Evolutionary conservation across 495 filamentous ascomycete species (phyloP), one percentile per base, ranked within the genome.

Genomic region (Penicillium roqueforti): DNA sequence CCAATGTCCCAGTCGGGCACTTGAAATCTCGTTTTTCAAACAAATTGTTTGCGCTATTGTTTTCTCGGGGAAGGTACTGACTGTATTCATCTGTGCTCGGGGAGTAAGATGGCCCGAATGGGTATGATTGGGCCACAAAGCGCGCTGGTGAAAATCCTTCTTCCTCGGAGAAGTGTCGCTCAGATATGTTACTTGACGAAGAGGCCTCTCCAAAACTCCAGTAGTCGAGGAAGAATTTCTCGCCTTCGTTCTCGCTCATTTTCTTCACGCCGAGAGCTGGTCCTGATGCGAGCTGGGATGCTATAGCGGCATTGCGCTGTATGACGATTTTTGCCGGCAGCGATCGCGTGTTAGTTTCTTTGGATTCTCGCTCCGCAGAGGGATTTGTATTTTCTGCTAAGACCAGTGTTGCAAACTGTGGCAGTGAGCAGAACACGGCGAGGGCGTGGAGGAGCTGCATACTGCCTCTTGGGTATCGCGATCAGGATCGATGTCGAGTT

Each of bases 161-260:
- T 13, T 51, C 19, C 6, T 50, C 47, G 5, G 47, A 20, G 10
- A 46, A 5, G 23, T 52, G 18, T 26, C 52, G 43, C 18, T 58
- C 58, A 13, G 52, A 39, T 41, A 64, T n/a, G 34, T 37, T 43
- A 11, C 46, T 26, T 3, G 51, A 42, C 1, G 50, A 32, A 16
- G 16, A 9, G 23, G 10, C 11, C 6, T 67, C 53, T 3, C 51
- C 61, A 51, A 83, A 85, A 26, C 73, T 66, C 84, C 85, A 83
- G 58, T 83, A 82, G 28, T 81, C 72, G 31, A 74, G 74, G 59
- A 85, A 85, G 71, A 97, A 92, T 74, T 92, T 97, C 67, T 95
- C 89, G 32, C 87, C 85, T 54, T 88, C 83, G 65, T 96, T 88
- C 4, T 66, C 71, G 44, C 80, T 84, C 89, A 96, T 96, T 63